Base-by-base conservation (phyloP, 2,329 filamentous ascomycete species). In the Hypoxylon sp. region DNA sequence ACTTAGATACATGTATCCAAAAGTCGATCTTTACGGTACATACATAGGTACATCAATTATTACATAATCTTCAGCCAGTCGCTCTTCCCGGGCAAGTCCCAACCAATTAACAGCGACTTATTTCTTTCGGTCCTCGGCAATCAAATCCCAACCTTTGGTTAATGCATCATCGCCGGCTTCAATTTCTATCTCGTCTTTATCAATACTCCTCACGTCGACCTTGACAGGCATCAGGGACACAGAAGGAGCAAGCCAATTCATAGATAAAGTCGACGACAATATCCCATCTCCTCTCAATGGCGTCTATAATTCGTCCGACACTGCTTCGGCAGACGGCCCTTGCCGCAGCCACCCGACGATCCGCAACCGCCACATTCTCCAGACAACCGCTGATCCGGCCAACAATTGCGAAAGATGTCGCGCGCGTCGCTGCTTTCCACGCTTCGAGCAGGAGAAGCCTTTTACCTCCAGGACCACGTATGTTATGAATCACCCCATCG, bases 381-480 rank as follows among this genome's bases (percentile, higher is more conserved):
- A 66, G 78, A 63, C 78, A 80, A 74, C 76, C 70, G 35, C 33
- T 74, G 68, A 56, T 76, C 56, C 75, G 69, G 46, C 72, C 74
- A 11, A 56, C 74, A 70, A 71, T 78, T 64, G 72, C 79, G 62
- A 76, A 75, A 70, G 79, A 81, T 71, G 76, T 80, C 68, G 81
- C 83, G 73, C 85, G 90, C 80, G 85, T 90, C 76, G 91, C 94
- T 73, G 91, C 92, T 75, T 97, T 99, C 88, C 94, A 98, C 83
- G 93, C 91, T 77, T 93, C 93, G 46, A 87, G 89, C 81, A 88
- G 88, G 82, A 88, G 89, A 81, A 86, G 87, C 78, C 91, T 95
- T 78, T 87, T 99, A 64, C 94, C 95, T 67, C 91, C 94, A 62
- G 88, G 92, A 73, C 94, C 94, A 77, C 96, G 94, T 96, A 86